These are phyloP conservation scores for Trichoderma endophyticum DNA, from an alignment of 2,329 filamentous ascomycete genomes.

Conservation along the genomic window DNA sequence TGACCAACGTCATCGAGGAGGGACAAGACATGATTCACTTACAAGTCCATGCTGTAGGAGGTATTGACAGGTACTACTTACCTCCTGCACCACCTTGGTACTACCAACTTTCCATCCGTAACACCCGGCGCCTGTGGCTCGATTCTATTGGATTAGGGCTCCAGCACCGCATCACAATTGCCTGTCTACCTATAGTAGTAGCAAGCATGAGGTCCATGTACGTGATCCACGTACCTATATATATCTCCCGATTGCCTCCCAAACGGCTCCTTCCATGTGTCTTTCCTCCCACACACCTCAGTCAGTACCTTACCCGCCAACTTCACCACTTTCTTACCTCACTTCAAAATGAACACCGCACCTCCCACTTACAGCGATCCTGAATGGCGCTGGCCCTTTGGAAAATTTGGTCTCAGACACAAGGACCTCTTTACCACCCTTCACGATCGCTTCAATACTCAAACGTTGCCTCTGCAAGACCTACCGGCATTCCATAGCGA, in stretches of 20 bases:
- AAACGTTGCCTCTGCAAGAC: background rate
- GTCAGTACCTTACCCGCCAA: background rate
- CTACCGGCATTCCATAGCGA: background rate
- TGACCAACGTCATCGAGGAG: background rate
- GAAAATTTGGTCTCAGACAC: background rate
- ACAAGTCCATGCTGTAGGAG: background rate
- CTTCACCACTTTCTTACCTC: background rate
- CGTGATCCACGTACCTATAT: too few relatives aligned
- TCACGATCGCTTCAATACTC: background rate
- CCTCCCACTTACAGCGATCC: background rate
- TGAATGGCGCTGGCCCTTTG: background rate
- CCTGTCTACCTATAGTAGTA: background rate
- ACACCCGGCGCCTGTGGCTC: background rate
- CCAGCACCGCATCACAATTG: background rate
- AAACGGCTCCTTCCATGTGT: background rate
- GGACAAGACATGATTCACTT: background rate
- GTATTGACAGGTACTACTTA: background rate
- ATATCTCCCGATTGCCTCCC: background rate
- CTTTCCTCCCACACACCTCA: background rate
- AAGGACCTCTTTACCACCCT: background rate
- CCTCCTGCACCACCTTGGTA: background rate
- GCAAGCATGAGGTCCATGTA: background rate
- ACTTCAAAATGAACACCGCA: background rate
- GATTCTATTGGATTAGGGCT: background rate
- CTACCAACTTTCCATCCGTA: background rate